These are phyloP conservation scores for Yamadazyma paraphyllophila DNA, from an alignment of 805 yeast genomes.

Conservation along the genomic window DNA sequence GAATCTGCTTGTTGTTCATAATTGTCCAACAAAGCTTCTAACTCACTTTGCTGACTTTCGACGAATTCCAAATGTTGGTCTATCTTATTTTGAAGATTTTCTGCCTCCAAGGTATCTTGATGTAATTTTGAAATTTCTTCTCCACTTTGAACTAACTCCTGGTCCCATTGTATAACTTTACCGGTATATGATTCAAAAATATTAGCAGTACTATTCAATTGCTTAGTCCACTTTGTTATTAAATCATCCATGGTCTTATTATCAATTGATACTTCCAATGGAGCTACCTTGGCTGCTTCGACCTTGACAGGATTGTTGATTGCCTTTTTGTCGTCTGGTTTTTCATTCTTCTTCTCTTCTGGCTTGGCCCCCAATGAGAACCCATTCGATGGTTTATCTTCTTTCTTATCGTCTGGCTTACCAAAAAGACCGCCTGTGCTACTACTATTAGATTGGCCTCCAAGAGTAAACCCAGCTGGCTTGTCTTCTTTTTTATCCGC, in stretches of 20 bases:
- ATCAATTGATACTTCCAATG: constrained; percentile 73
- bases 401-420: constrained; percentile 19
- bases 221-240: constrained; percentile 89
- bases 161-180: constrained; percentile 83
- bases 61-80: constrained; percentile 86
- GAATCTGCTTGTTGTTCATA: constrained; percentile 75
- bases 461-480: constrained; percentile 20
- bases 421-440: constrained; percentile 16
- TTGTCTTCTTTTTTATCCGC: constrained; percentile 13
- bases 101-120: constrained; percentile 76
- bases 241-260: constrained; percentile 92
- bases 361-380: constrained; percentile 25
- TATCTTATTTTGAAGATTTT: constrained; percentile 76
- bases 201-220: constrained; percentile 67
- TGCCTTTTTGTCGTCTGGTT: constrained; percentile 16
- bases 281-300: constrained; percentile 55
- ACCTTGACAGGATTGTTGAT: constrained; percentile 18
- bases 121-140: constrained; percentile 78
- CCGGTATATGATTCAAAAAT: constrained; percentile 74
- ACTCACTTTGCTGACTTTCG: constrained; percentile 88
- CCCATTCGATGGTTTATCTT: constrained; percentile 16
- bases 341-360: constrained; percentile 22
- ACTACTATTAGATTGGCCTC: constrained; percentile 12
- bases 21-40: constrained; percentile 75
- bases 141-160: constrained; percentile 76